These are phyloP conservation scores for Aspergillus olivimuriae DNA, from an alignment of 495 filamentous ascomycete genomes.

Conservation along the genomic window DNA sequence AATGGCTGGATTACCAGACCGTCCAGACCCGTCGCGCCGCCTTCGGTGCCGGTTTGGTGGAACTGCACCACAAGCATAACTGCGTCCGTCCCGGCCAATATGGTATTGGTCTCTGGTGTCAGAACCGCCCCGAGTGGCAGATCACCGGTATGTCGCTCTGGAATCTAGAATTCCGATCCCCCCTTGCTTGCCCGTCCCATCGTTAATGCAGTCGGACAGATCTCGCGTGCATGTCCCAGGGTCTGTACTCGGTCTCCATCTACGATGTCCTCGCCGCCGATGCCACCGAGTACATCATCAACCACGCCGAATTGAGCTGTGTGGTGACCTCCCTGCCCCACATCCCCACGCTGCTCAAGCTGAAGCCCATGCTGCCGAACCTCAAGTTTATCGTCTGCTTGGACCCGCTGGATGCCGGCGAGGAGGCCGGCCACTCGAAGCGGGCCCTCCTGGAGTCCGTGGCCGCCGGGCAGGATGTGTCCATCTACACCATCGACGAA, in stretches of 20 bases:
- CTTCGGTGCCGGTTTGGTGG: slow-evolving; percentile 79
- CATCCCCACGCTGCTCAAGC: slow-evolving; percentile 76
- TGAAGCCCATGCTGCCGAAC: slow-evolving; percentile 68
- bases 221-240: slow-evolving; percentile 83
- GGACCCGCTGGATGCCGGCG: slow-evolving; percentile 79
- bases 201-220: slow-evolving; percentile 42
- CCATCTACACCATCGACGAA: slow-evolving; percentile 70
- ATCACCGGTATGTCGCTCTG: slow-evolving; percentile 59
- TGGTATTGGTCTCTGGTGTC: slow-evolving; percentile 87
- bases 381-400: slow-evolving; percentile 87
- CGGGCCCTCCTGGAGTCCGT: slow-evolving; percentile 64
- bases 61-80: slow-evolving; percentile 68
- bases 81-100: slow-evolving; percentile 58
- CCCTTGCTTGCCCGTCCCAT: neutral
- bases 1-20: slow-evolving; percentile 78
- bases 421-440: slow-evolving; percentile 73
- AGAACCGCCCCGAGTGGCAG: slow-evolving; percentile 97
- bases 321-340: slow-evolving; percentile 79
- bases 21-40: slow-evolving; percentile 74
- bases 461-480: slow-evolving; percentile 63
- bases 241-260: slow-evolving; percentile 83
- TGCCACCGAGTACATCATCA: slow-evolving; percentile 90
- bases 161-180: too few species aligned
- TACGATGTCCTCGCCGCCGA: slow-evolving; percentile 94
- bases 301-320: slow-evolving; percentile 70